Percentiles rank a stretch among this genome's conserved stretches.
phyloP scores from a whole-genome alignment of 352 stramenopile species.

The Phytophthora pluvialis region DNA sequence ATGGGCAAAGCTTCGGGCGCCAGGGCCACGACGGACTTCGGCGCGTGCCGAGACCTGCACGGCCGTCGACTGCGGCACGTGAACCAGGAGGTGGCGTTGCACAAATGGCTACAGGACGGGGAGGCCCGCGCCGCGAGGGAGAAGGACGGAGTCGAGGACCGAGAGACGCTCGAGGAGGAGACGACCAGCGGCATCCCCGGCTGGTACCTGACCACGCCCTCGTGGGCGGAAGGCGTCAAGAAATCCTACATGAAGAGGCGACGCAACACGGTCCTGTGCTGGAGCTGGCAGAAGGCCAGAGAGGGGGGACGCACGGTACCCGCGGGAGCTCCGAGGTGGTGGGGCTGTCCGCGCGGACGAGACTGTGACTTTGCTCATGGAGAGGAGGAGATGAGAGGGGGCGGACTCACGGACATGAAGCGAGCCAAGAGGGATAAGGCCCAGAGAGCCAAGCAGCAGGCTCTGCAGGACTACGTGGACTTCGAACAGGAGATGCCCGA shows the following conservation, averaged over 20 bases:
- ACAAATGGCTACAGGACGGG: slow-evolving; percentile 78
- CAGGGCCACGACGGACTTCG: slow-evolving; percentile 80
- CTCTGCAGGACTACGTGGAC: slow-evolving; percentile 73
- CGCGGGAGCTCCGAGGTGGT: slow-evolving; percentile 68
- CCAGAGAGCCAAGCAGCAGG: slow-evolving; percentile 66
- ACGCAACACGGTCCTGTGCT: slow-evolving; percentile 81
- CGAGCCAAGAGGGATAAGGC: slow-evolving; percentile 64
- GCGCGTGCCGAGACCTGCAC: slow-evolving; percentile 81
- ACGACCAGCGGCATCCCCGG: slow-evolving; percentile 85
- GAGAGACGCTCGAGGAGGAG: slow-evolving; percentile 79
- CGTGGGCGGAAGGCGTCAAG: slow-evolving; percentile 83
- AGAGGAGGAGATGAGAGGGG: slow-evolving; percentile 74
- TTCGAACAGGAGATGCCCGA: slow-evolving; percentile 71
- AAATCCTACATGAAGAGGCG: slow-evolving; percentile 89
- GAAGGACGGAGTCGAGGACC: slow-evolving; percentile 58
- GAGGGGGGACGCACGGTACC: slow-evolving; percentile 46
- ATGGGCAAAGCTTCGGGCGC: slow-evolving; percentile 75
- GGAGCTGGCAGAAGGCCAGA: slow-evolving; percentile 73
- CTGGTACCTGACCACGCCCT: slow-evolving; percentile 84
- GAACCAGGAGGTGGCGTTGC: slow-evolving; percentile 87
- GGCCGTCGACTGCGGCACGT: slow-evolving; percentile 83
- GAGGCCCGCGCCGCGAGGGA: slow-evolving; percentile 53
- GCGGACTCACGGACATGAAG: slow-evolving; percentile 74
- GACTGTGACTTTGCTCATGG: slow-evolving; percentile 89
- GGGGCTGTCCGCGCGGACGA: slow-evolving; percentile 79